Evolutionary conservation across 257 asterid genomes (phyloP), one percentile per base, ranked within the genome.

Genomic region (Linderniella brevidens): DNA sequence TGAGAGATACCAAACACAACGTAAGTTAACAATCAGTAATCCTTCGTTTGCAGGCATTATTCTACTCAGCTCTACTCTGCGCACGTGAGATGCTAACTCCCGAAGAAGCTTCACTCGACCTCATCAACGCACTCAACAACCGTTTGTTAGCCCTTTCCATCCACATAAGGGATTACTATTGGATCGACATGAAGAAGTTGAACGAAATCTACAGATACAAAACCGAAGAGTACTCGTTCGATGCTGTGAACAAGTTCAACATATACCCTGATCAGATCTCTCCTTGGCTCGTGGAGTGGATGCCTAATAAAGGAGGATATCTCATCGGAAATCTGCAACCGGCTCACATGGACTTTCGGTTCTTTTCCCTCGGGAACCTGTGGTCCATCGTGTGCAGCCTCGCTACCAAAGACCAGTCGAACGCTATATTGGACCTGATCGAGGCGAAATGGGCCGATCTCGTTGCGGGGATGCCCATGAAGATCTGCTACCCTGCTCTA

Each of bases 321-420:
- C 78, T 82, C 45, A 78, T 78, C 7, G 92, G 94, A 49, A 82
- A 82, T 61, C 54, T 82, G 60, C 92, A 82, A 72, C 94, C 92
- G 18, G 94, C 94, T 35, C 87, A 82, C 60, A 79, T 82, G 94
- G 92, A 79, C 67, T 82, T 82, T 46, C 79, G 94, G 37, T 79
- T 82, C 71, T 82, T 82, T 58, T 60, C 94, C 20, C 78, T 82
- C 13, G 92, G 93, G 52, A 82, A 82, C 49, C 48, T 82, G 17
- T 82, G 93, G 93, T 70, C 93, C 45, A 68, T 82, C 15, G 54
- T 71, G 3, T 73, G 84, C 54, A 67, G 67, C 54, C 92, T 82
- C 32, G 84, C 94, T 7, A 82, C 92, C 7, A 52, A 56, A 19
- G 86, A 82, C 10, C 86, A 82, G 63, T 73, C 86, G 4, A 78